Evolutionary conservation across 2,329 filamentous ascomycete species (phyloP).

Genomic region (Fusarium kyushuense): DNA sequence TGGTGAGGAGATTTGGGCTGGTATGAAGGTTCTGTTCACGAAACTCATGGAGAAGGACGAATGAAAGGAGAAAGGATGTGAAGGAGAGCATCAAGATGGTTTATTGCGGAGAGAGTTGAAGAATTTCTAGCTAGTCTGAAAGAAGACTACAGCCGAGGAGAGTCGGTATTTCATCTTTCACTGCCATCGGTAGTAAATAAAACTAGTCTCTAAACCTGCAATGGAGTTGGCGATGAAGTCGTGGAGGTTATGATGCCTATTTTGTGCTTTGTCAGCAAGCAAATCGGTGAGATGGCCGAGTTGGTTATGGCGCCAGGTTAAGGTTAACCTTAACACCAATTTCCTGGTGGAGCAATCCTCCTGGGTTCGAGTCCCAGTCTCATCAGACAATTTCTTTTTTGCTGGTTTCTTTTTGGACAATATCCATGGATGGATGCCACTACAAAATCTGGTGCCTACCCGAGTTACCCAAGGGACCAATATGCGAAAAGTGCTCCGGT

Average conservation of each 20-base stretch:
- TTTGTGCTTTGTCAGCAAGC: conserved; percentile 25
- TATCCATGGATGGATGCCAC: background rate
- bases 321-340: conserved; percentile 38
- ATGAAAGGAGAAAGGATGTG: background rate
- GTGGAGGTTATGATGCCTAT: fast-evolving
- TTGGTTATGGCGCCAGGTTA: conserved; percentile 40
- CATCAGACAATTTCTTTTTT: conserved; percentile 16
- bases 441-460: background rate
- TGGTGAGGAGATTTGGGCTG: conserved; percentile 59
- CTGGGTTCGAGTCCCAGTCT: conserved; percentile 39
- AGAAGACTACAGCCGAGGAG: background rate
- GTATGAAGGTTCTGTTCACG: conserved; percentile 55
- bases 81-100: no score
- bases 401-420: background rate
- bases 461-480: no score
- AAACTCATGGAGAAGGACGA: background rate
- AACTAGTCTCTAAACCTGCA: background rate
- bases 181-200: background rate
- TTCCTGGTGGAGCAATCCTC: conserved; percentile 39
- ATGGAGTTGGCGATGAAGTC: fast-evolving
- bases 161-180: no score
- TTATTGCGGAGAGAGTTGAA: fast-evolving
- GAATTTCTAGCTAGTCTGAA: no score
- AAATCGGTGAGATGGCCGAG: conserved; percentile 37
- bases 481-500: no score